A percentile compares a stretch with the other conserved stretches of the same genome.
Conservation (phyloP, 2,329 filamentous ascomycete genomes). For the Talaromyces pinophilus region DNA sequence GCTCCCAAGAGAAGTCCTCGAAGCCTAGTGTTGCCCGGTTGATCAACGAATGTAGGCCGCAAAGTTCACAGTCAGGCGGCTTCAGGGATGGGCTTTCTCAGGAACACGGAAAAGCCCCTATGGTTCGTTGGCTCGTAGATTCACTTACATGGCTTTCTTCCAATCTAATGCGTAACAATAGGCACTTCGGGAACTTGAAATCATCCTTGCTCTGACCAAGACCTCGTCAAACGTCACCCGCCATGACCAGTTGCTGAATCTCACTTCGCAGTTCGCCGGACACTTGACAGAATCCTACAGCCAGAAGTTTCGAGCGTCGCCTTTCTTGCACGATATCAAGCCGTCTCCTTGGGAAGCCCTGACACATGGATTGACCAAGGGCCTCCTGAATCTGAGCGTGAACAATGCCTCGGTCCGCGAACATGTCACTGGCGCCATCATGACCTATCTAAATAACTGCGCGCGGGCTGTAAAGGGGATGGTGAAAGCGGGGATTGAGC, state of each 20-base stretch:
- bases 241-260: constrained; percentile 70
- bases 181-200: constrained; percentile 88
- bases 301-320: constrained; percentile 76
- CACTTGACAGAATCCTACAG: constrained; percentile 84
- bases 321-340: constrained; percentile 77
- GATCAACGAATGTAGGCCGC: constrained; percentile 15
- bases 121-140: constrained; percentile 34
- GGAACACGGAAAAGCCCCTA: constrained; percentile 37
- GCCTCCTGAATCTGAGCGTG: constrained; percentile 76
- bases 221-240: constrained; percentile 75
- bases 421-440: constrained; percentile 65
- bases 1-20: constrained; percentile 11
- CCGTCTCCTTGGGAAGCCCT: constrained; percentile 87
- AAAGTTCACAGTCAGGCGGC: constrained; percentile 1
- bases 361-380: constrained; percentile 74
- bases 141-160: not conserved
- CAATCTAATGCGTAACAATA: constrained; percentile 42
- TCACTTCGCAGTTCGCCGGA: constrained; percentile 75
- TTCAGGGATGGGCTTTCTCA: constrained; percentile 27
- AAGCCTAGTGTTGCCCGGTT: constrained; percentile 14
- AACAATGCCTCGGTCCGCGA: constrained; percentile 70
- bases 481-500: constrained; percentile 58
- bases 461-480: constrained; percentile 59
- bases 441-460: constrained; percentile 72
- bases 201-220: constrained; percentile 86